Evolutionary conservation across 169 alveolate genomes (phyloP).

Genomic region (Cryptosporidium baileyi): DNA sequence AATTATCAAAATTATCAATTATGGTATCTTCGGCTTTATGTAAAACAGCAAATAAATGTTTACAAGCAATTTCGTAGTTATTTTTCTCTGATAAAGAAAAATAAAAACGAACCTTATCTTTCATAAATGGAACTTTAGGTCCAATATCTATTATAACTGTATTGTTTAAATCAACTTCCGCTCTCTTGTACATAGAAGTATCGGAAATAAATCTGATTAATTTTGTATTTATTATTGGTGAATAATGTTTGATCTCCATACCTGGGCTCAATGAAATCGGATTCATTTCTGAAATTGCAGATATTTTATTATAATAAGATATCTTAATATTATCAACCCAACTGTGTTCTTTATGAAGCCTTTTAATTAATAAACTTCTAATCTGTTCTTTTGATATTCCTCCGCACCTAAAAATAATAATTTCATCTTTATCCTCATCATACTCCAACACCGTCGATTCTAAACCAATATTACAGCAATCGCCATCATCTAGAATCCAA

Average conservation of each 20-base stretch:
- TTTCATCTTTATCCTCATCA: slow-evolving; percentile 11
- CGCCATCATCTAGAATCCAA: slow-evolving; percentile 90
- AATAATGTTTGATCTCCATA: slow-evolving; percentile 55
- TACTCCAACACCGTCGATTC: slow-evolving; percentile 95
- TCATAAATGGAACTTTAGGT: slow-evolving; percentile 43
- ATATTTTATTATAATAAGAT: slow-evolving; percentile 59
- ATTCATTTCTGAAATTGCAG: slow-evolving; percentile 23
- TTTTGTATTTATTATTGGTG: slow-evolving; percentile 38
- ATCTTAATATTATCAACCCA: slow-evolving; percentile 71
- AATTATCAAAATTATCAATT: slow-evolving; percentile 58
- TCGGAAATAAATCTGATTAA: background rate
- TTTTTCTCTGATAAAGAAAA: slow-evolving; percentile 74
- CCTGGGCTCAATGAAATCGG: slow-evolving; percentile 20
- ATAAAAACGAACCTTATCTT: slow-evolving; percentile 63
- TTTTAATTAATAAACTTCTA: slow-evolving; percentile 74
- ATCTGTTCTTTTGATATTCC: slow-evolving; percentile 69
- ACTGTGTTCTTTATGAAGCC: slow-evolving; percentile 74
- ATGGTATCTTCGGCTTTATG: slow-evolving; percentile 83
- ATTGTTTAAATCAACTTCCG: background rate
- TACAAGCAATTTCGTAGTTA: slow-evolving; percentile 78
- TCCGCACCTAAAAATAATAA: slow-evolving; percentile 32
- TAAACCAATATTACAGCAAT: slow-evolving; percentile 87
- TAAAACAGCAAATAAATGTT: slow-evolving; percentile 82
- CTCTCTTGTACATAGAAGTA: background rate
- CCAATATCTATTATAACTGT: slow-evolving; percentile 40